Evolutionary conservation across 495 filamentous ascomycete genomes (phyloP), one percentile per base, ranked within the genome.

Genomic region (Peziza echinospora): DNA sequence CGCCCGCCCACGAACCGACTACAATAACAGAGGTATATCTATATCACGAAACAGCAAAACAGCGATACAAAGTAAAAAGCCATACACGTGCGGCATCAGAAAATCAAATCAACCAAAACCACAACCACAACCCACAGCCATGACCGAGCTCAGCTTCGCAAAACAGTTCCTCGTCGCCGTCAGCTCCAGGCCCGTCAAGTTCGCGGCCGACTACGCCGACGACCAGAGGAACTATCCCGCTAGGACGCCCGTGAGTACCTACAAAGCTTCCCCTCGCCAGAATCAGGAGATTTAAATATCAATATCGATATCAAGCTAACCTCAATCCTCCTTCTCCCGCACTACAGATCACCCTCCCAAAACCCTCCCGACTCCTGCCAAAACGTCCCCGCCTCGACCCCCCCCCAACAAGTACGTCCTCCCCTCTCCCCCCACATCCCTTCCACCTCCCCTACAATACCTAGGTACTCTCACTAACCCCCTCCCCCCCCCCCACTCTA

Each of bases 91-190:
- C n/a, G n/a, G n/a, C n/a, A n/a, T n/a, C n/a, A n/a, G n/a, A n/a
- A n/a, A 39, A 48, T 24, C 30, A 41, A n/a, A 45, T 17, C 26
- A 44, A 34, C 34, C 16, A 28, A n/a, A n/a, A n/a, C n/a, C n/a
- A n/a, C n/a, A n/a, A n/a, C n/a, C n/a, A n/a, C n/a, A n/a, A n/a
- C n/a, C 22, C 23, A 17, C 43, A 56, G 71, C 41, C 34, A 91
- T 91, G 83, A 72, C 82, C n/a, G 86, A 94, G 69, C 55, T 86
- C 41, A 61, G 71, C 44, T 97, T 92, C 61, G 73, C 82, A 49
- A 85, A 82, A 62, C 66, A 73, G 42, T 93, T 87, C 65, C 77
- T 97, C 52, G 66, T 78, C 17, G 67, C 71, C 17, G 72, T 94
- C 43, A 83, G 87, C 65, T 68, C 73, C 26, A 73, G 76, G 48